These are phyloP conservation scores for Colletotrichum costaricense DNA, from an alignment of 2,329 filamentous ascomycete species.

Conservation along the genomic window DNA sequence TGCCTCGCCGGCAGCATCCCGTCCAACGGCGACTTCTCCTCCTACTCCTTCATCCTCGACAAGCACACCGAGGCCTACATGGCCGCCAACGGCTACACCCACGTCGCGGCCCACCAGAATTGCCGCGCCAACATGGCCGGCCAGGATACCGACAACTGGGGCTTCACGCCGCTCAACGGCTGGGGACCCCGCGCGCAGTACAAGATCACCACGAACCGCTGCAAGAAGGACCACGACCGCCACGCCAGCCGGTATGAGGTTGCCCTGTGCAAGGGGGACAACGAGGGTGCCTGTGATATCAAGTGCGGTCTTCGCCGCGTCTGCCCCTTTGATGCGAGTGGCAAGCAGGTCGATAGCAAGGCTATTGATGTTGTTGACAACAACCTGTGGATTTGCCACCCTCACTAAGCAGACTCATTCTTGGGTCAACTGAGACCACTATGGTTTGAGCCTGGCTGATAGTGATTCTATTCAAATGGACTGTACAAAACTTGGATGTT, in stretches of 20 bases:
- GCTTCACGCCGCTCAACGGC: slow-evolving; percentile 11
- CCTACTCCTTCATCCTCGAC: slow-evolving; percentile 14
- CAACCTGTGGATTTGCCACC: slow-evolving; percentile 20
- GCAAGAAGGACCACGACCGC: slow-evolving; percentile 8
- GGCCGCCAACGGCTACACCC: slow-evolving; percentile 4
- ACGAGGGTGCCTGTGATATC: slow-evolving; percentile 12
- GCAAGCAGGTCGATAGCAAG: slow-evolving; percentile 10
- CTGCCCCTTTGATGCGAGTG: background rate
- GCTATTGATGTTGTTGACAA: slow-evolving; percentile 14
- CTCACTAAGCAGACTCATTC: background rate
- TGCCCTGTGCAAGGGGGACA: slow-evolving; percentile 17
- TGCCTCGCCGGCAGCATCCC: slow-evolving; percentile 2
- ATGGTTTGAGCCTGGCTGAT: background rate
- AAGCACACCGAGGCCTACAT: slow-evolving; percentile 15
- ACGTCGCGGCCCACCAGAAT: slow-evolving; percentile 13
- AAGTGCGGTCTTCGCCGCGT: slow-evolving; percentile 19
- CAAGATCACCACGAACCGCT: slow-evolving; percentile 5
- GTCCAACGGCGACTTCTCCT: background rate
- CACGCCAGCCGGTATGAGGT: slow-evolving; percentile 29
- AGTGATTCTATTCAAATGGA: background rate
- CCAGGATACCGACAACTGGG: slow-evolving; percentile 20
- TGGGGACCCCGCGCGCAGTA: slow-evolving; percentile 12
- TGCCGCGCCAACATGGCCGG: background rate
- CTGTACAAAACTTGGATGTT: background rate
- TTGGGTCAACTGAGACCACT: background rate